Conservation (phyloP, 2,329 filamentous ascomycete genomes). For the Phyllosticta citriasiana region DNA sequence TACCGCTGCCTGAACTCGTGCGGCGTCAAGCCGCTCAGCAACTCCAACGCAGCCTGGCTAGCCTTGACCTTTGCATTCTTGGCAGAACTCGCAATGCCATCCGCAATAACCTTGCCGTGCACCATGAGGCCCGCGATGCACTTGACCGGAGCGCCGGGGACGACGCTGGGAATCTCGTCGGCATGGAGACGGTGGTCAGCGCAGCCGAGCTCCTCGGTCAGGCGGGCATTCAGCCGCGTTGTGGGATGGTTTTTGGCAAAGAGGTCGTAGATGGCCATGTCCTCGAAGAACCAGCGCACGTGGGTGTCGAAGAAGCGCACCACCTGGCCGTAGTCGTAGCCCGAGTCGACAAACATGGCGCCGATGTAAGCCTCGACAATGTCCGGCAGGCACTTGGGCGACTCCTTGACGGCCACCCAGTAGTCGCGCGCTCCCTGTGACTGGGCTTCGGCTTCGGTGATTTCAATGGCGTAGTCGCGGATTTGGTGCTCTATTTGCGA, state of each 20-base stretch:
- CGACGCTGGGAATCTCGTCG: constrained; percentile 32
- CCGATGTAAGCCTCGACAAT: constrained; percentile 83
- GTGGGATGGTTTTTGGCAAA: constrained; percentile 79
- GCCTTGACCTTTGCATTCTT: constrained; percentile 64
- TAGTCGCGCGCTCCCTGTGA: constrained; percentile 24
- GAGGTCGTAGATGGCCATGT: constrained; percentile 79
- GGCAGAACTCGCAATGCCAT: constrained; percentile 51
- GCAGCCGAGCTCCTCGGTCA: constrained; percentile 59
- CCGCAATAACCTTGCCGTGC: constrained; percentile 58
- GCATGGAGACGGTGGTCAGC: constrained; percentile 39
- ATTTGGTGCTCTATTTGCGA: constrained; percentile 43
- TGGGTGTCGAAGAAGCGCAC: constrained; percentile 67
- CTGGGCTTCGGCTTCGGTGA: constrained; percentile 43
- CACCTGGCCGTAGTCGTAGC: constrained; percentile 65
- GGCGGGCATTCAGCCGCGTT: constrained; percentile 56
- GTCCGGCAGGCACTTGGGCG: constrained; percentile 73
- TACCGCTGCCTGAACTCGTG: constrained; percentile 52
- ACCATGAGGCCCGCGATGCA: constrained; percentile 67
- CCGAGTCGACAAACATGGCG: constrained; percentile 82
- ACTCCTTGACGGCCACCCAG: constrained; percentile 39
- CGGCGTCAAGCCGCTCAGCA: constrained; percentile 39
- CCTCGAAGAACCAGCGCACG: constrained; percentile 67
- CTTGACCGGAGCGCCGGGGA: constrained; percentile 31
- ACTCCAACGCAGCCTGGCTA: constrained; percentile 48
- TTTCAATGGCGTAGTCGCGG: constrained; percentile 45